These are phyloP conservation scores for Cicer arietinum DNA, from an alignment of 306 rosid genomes.

Conservation along the genomic window DNA sequence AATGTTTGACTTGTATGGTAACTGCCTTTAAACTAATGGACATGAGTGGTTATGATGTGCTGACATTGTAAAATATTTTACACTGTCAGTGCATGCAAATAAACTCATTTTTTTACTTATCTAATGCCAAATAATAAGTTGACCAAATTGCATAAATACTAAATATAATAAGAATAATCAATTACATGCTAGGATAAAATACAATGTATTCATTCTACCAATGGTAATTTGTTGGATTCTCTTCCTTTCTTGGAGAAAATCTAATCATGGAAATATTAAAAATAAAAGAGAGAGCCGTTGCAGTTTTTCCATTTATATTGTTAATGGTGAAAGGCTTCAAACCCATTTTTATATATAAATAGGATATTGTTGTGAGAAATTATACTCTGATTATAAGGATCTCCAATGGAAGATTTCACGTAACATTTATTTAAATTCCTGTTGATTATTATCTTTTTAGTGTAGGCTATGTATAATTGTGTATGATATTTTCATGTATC, in stretches of 20 bases:
- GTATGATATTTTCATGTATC: constrained; percentile 36
- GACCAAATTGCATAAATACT: constrained; percentile 24
- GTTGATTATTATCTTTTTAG: constrained; percentile 37
- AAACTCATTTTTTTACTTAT: constrained; percentile 2
- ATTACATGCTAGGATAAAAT: constrained; percentile 6
- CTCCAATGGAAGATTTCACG: constrained; percentile 32
- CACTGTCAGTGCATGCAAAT: too few species aligned
- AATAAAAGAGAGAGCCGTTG: constrained; percentile 20
- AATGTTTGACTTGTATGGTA: too few species aligned
- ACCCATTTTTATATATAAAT: background rate
- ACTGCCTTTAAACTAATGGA: too few species aligned
- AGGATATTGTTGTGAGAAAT: constrained; percentile 22
- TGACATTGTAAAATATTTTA: too few species aligned
- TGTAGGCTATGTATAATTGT: constrained; percentile 40
- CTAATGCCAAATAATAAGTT: constrained; percentile 32
- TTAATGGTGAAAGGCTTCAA: constrained; percentile 35
- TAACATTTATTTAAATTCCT: constrained; percentile 18
- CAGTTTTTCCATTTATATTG: constrained; percentile 21
- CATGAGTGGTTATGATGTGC: too few species aligned
- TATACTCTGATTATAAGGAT: constrained; percentile 33
- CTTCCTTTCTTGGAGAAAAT: constrained; percentile 8
- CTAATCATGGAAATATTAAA: background rate
- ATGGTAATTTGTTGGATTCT: constrained; percentile 30
- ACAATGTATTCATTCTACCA: constrained; percentile 9
- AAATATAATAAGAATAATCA: constrained; percentile 9